Evolutionary conservation across 2,329 filamentous ascomycete genomes (phyloP).

Genomic region (Cadophora gregata): DNA sequence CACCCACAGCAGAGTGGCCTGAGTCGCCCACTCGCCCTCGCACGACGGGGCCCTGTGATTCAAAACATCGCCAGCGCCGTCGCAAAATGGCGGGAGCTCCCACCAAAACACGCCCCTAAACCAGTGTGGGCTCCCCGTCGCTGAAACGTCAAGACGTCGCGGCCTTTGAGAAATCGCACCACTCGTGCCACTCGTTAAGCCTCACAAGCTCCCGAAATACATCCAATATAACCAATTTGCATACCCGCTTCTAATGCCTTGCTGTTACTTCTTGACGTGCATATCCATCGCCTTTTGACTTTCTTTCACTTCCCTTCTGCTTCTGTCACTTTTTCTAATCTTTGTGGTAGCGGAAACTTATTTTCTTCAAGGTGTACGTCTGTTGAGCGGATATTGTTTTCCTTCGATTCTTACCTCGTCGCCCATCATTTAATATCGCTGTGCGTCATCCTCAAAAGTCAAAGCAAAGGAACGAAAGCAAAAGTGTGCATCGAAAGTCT

Average conservation of each 20-base stretch:
- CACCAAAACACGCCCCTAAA: constrained; percentile 11
- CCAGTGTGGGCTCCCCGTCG: not conserved
- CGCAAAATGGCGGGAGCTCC: not conserved
- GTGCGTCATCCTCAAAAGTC: not conserved
- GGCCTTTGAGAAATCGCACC: constrained; percentile 10
- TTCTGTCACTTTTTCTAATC: constrained; percentile 15
- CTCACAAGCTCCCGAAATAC: constrained; percentile 20
- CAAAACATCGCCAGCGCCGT: constrained; percentile 3
- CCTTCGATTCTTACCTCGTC: constrained; percentile 16
- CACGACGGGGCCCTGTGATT: constrained; percentile 1
- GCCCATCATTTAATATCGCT: not conserved
- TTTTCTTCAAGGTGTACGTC: constrained; percentile 18
- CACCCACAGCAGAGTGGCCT: constrained; percentile 10
- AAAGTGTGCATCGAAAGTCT: constrained; percentile 8
- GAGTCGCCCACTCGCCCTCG: not conserved
- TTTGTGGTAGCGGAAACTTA: not conserved
- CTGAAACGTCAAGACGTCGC: constrained; percentile 27
- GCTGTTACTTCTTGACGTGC: constrained; percentile 1
- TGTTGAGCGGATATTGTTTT: constrained; percentile 29
- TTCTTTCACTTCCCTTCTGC: not conserved
- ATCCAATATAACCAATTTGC: constrained; percentile 19
- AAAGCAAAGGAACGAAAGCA: not conserved
- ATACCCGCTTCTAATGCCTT: constrained; percentile 8
- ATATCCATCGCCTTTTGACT: not conserved
- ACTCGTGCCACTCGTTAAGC: constrained; percentile 25